Percentiles rank a stretch among this genome's conserved stretches.
phyloP scores from a whole-genome alignment of 163 green algal species.

The Chloromonas sp. region DNA sequence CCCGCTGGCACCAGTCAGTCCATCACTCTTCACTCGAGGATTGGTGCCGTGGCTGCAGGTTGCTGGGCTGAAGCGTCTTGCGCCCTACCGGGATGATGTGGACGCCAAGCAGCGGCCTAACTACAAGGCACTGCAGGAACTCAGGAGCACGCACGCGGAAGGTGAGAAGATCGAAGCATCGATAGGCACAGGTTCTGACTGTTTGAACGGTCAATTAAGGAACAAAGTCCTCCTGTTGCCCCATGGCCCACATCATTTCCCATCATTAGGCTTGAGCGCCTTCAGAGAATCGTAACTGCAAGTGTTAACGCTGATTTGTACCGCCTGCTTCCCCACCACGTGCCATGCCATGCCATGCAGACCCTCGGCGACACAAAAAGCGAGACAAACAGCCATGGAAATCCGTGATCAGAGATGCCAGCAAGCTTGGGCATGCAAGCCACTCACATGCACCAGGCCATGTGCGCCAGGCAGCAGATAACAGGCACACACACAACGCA shows the following conservation, averaged over 20 bases:
- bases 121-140: slow-evolving; percentile 54
- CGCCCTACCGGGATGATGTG: slow-evolving; percentile 79
- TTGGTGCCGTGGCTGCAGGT: slow-evolving; percentile 36
- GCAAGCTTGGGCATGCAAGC: not conserved
- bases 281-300: slow-evolving; percentile 8
- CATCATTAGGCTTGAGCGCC: slow-evolving; percentile 19
- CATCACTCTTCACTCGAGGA: not conserved
- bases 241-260: not conserved
- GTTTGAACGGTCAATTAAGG: not conserved
- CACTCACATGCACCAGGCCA: not conserved
- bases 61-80: slow-evolving; percentile 80
- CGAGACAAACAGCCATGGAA: too few relatives aligned
- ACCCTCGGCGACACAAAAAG: too few relatives aligned
- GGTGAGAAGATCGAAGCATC: slow-evolving; percentile 13
- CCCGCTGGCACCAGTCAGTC: too few relatives aligned
- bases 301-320: too few relatives aligned
- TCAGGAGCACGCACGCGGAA: slow-evolving; percentile 4
- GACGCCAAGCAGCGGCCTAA: slow-evolving; percentile 43
- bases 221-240: not conserved
- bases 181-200: not conserved
- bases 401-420: too few relatives aligned
- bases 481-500: not conserved
- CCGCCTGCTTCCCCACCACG: too few relatives aligned
- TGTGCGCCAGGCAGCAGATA: not conserved
- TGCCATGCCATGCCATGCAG: too few relatives aligned